These are phyloP conservation scores for Astrothelium subdiscretum DNA, from an alignment of 495 filamentous ascomycete genomes.

Conservation along the genomic window DNA sequence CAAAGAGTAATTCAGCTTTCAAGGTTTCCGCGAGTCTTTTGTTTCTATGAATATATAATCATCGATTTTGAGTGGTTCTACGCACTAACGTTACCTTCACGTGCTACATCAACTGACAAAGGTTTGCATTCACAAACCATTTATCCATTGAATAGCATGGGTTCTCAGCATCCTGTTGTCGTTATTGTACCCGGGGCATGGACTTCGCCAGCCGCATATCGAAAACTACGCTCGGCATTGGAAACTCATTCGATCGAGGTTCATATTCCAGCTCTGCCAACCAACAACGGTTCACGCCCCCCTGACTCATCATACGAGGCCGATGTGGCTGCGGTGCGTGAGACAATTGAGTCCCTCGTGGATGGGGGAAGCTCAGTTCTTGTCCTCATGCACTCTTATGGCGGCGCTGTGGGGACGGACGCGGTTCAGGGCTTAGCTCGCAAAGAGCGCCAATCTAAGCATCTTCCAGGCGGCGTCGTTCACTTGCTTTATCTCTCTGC, in stretches of 20 bases:
- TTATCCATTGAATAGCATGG: not conserved
- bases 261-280: not conserved
- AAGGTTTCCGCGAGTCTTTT: not conserved
- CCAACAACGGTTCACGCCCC: not conserved
- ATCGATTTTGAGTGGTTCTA: not conserved
- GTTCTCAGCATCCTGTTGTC: not conserved
- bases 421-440: not conserved
- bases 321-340: conserved; percentile 2
- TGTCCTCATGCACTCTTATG: not conserved
- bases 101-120: not conserved
- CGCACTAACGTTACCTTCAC: not conserved
- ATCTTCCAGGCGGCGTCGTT: not conserved
- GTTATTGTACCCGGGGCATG: not conserved
- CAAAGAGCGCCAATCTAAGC: not conserved
- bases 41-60: not conserved
- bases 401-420: conserved; percentile 1
- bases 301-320: not conserved
- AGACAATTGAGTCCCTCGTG: conserved; percentile 1
- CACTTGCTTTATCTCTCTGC: conserved; percentile 3
- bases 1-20: no score
- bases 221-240: not conserved
- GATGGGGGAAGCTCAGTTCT: conserved; percentile 1
- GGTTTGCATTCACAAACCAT: not conserved
- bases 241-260: not conserved
- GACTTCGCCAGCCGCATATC: not conserved